Base-by-base conservation (phyloP, 2,329 filamentous ascomycete genomes). In the Septoria linicola region DNA sequence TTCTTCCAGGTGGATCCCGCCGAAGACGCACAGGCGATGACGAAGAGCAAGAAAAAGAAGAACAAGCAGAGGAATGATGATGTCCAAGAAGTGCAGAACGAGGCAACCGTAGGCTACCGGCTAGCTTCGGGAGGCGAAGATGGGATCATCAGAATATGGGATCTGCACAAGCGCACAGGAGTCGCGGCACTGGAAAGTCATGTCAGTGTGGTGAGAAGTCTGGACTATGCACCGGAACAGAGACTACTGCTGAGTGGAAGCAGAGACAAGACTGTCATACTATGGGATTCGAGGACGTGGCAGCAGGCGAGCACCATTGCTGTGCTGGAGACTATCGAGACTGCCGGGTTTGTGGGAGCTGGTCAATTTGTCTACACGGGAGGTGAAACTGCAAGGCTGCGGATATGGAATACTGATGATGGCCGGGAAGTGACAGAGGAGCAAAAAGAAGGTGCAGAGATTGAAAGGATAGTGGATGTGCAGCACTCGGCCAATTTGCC, bases 81-180 rank as follows among this genome's bases (percentile, higher is more conserved):
- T 27, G 70, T 73, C 60, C 63, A 80, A 66, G 70, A 73, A 10
- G 69, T 73, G 51, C 70, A 73, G 2, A 72, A 74, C 17, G 78
- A 77, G 35, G 76, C 66, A 59, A 79, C 64, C 59, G 77, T 70
- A 72, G 78, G 83, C 21, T 95, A 95, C 68, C 80, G 89, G 40
- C 78, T 99, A 13, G 91, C 90, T 4, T 95, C 90, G 27, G 93
- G 92, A 57, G 90, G 88, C 55, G 95, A 99, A 70, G 92, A 97
- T 68, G 93, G 93, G 25, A 95, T 92, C 66, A 81, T 99, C 46
- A 80, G 88, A 16, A 81, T 99, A 17, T 99, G 91, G 88, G 88
- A 97, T 72, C 73, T 99, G 51, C 84, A 91, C 71, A 95, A 89
- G 73, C 82, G 88, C 49, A 88, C 81, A 58, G 84, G 85, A 53